Base-by-base conservation (phyloP, 805 yeast genomes). In the Candida multigemmis region DNA sequence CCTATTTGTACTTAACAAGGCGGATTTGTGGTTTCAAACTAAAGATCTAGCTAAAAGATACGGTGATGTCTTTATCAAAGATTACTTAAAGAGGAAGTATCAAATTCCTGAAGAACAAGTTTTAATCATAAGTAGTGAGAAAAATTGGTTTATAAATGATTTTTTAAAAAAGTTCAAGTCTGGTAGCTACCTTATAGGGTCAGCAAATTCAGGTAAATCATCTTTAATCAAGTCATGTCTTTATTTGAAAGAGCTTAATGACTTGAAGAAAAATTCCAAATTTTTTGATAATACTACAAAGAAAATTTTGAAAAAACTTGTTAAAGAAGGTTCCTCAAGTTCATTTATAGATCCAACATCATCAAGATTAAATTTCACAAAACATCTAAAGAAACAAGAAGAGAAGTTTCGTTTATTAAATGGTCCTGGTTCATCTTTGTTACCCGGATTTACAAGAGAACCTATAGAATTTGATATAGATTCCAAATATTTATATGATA, bases 361-460 rank as follows among this genome's bases (percentile, higher is more conserved):
- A 13, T 13, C 7, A 23, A 33, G 9, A 14, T 22, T n/a, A 30
- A 23, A 7, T 34, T 28, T 13, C 21, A 23, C 3, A 24, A 8
- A n/a, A n/a, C n/a, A n/a, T n/a, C n/a, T n/a, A n/a, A n/a, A n/a
- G n/a, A 31, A 26, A 9, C 19, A 25, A 8, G 38, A 39, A 14
- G 30, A 31, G 4, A 28, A 41, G 12, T 51, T 56, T 30, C 46
- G 44, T 12, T 40, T 42, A 4, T 43, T 38, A 9, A 38, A 48
- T 21, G 71, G 71, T 2, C 74, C 75, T 0, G 65, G 73, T 1
- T 43, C 57, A 5, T 61, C 73, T 20, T 48, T 57, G 28, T 50
- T 78, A 24, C 94, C 94, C 0, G 85, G 85, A 15, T 71, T 76
- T 46, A 85, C 95, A 0, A 63, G 83, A 41, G 65, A 59, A 3